These are phyloP conservation scores for Xylariaceae sp. DNA, from an alignment of 2,329 filamentous ascomycete species.

Conservation along the genomic window DNA sequence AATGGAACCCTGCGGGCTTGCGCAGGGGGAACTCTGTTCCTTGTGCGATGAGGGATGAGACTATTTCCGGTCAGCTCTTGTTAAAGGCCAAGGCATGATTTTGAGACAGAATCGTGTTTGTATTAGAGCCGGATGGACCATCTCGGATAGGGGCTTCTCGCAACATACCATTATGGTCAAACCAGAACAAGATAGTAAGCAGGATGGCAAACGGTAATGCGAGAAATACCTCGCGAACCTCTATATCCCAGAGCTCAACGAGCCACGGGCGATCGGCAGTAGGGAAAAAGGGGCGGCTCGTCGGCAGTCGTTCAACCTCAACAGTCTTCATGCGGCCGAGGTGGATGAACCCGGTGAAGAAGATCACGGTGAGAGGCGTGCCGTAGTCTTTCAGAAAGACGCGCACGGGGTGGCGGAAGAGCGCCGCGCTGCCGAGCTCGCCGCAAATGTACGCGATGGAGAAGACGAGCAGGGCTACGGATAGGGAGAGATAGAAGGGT, in stretches of 20 bases:
- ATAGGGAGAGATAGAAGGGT: slow-evolving; percentile 75
- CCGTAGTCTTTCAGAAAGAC: slow-evolving; percentile 89
- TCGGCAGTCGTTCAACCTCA: slow-evolving; percentile 67
- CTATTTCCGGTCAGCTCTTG: slow-evolving; percentile 39
- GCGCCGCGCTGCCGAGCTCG: slow-evolving; percentile 65
- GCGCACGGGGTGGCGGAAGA: slow-evolving; percentile 71
- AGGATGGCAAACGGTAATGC: slow-evolving; percentile 84
- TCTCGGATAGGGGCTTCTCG: background rate
- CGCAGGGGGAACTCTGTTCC: slow-evolving; percentile 76
- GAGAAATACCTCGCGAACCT: slow-evolving; percentile 68
- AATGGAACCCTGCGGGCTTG: slow-evolving; percentile 81
- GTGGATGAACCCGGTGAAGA: slow-evolving; percentile 87
- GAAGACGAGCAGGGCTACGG: slow-evolving; percentile 72
- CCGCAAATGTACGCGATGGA: slow-evolving; percentile 71
- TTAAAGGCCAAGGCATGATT: too few relatives aligned
- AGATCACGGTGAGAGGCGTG: slow-evolving; percentile 75
- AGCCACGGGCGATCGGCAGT: slow-evolving; percentile 72
- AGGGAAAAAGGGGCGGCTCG: slow-evolving; percentile 71
- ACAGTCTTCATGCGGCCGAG: slow-evolving; percentile 76
- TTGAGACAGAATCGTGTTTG: too few relatives aligned
- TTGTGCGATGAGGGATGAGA: slow-evolving; percentile 77
- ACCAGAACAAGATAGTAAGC: slow-evolving; percentile 81
- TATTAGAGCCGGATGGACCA: background rate
- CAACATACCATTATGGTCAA: slow-evolving; percentile 74
- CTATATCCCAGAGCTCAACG: slow-evolving; percentile 75